These are phyloP conservation scores for Sistotremastrum niveocremeum DNA, from an alignment of 768 basidiomycete species.

Conservation along the genomic window DNA sequence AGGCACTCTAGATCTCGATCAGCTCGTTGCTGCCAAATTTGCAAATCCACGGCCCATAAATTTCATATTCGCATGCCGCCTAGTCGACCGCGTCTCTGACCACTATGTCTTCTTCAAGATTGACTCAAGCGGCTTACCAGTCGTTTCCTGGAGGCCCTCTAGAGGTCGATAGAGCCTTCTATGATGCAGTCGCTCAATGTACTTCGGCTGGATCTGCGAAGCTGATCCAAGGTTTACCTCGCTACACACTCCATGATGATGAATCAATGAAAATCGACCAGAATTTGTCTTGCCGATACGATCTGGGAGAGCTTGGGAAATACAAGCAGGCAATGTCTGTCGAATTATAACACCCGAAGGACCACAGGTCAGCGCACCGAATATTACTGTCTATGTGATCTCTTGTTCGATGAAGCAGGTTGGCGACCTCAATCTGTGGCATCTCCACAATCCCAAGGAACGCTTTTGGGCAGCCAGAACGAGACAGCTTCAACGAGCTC, in stretches of 20 bases:
- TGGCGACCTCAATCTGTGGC: constrained; percentile 13
- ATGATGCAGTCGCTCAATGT: constrained; percentile 6
- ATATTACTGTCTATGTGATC: not conserved
- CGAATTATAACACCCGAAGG: constrained; percentile 12
- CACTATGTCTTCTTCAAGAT: not conserved
- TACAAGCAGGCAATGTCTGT: constrained; percentile 10
- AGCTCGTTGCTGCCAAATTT: no score
- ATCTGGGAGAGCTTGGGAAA: constrained; percentile 11
- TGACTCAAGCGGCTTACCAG: constrained; percentile 10
- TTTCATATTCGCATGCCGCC: no score
- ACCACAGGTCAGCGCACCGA: constrained; percentile 8
- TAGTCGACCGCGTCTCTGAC: no score
- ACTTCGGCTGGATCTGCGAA: no score
- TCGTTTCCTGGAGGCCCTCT: constrained; percentile 3
- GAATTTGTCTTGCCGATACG: constrained; percentile 10
- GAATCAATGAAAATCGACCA: no score
- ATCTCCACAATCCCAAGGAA: constrained; percentile 8
- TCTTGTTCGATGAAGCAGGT: constrained; percentile 1
- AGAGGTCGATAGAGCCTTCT: constrained; percentile 10
- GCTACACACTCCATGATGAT: constrained; percentile 8
- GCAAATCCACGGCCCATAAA: no score
- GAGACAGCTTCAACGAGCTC: constrained; percentile 13
- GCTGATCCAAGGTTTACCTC: not conserved
- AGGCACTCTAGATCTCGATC: no score
- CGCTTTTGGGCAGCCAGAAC: constrained; percentile 13